phyloP scores from a whole-genome alignment of 23 red algal species.

The Rhodosorus marinus region DNA sequence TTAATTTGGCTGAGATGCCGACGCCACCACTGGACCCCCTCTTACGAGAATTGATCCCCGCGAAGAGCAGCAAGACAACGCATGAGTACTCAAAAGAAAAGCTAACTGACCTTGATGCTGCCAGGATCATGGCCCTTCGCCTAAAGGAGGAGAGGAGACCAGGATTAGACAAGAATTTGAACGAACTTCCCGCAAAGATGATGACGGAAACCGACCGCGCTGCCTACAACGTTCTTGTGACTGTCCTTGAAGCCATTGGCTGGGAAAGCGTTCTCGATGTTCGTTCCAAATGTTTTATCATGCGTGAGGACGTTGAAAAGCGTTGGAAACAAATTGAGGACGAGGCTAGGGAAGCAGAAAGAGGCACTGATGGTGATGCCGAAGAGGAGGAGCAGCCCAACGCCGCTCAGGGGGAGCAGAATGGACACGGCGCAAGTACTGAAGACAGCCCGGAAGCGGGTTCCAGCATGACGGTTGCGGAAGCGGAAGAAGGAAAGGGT shows the following conservation, averaged over 20 bases:
- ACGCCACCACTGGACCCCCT: constrained; percentile 54
- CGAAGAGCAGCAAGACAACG: constrained; percentile 19
- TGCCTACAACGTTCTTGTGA: constrained; percentile 64
- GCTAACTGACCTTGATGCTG: constrained; percentile 13
- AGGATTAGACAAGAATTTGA: constrained; percentile 38
- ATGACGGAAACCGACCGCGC: constrained; percentile 42
- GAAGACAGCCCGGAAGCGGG: no score
- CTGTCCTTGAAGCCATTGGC: constrained; percentile 44
- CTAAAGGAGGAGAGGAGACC: constrained; percentile 43
- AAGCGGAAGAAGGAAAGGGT: no score
- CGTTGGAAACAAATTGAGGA: not conserved
- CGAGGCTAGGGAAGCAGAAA: no score
- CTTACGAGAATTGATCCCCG: constrained; percentile 46
- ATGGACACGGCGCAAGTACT: no score
- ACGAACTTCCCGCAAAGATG: constrained; percentile 57
- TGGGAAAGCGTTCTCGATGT: constrained; percentile 79
- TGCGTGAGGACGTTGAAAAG: constrained; percentile 59
- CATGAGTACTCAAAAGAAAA: constrained; percentile 9
- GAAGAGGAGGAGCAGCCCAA: no score
- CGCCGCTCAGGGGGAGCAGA: not conserved
- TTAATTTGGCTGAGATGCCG: constrained; percentile 54
- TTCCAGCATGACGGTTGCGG: no score
- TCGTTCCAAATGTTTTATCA: constrained; percentile 66
- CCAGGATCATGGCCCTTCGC: constrained; percentile 12
- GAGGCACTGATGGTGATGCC: no score